Evolutionary conservation across 139 green algal species (phyloP), one percentile per base, ranked within the genome.

Genomic region (Coelastrella sp.): DNA sequence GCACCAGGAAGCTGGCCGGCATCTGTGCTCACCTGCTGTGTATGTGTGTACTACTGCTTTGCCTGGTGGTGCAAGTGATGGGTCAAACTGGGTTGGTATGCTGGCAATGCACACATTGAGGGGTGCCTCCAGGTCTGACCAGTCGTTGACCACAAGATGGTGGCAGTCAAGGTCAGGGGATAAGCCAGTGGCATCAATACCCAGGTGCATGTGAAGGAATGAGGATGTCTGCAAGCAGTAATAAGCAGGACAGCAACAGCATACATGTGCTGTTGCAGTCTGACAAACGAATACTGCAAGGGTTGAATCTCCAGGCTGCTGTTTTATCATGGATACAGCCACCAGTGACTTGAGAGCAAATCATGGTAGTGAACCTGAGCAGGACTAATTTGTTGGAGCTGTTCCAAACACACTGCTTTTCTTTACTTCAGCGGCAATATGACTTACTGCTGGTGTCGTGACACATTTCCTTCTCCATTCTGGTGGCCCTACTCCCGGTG

Each of bases 141-240:
- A 97, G 92, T 93, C 78, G 84, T 97, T 96, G 35, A 98, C 94
- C 20, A 98, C 90, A 49, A 99, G 93, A 91, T 99, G 96, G 91
- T 98, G 96, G 91, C 94, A 96, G 70, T 97, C 94, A 61, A 98
- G 82, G 68, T 98, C 93, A 7, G 85, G 49, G 6, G 94, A 91
- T 24, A 99, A 89, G 14, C 95, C 96, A 0, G 88, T 84, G 4
- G 94, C 95, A 88, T 98, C 93, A 78, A 99, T 97, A n/a, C 97
- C 96, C 25, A 98, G 86, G 89, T 99, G 97, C 57, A 99, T 89
- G 93, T 99, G 97, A 92, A 99, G 94, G 90, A 99, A 98, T 80
- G 88, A 95, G 17, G 94, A 94, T 15, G 93, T 94, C 91, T 94
- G 91, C 95, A 6, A 25, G 74, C 74, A 80, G 74, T 22, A 60